phyloP scores from a whole-genome alignment of 148 eudicot genomes.

The Heliamphora exappendiculata region DNA sequence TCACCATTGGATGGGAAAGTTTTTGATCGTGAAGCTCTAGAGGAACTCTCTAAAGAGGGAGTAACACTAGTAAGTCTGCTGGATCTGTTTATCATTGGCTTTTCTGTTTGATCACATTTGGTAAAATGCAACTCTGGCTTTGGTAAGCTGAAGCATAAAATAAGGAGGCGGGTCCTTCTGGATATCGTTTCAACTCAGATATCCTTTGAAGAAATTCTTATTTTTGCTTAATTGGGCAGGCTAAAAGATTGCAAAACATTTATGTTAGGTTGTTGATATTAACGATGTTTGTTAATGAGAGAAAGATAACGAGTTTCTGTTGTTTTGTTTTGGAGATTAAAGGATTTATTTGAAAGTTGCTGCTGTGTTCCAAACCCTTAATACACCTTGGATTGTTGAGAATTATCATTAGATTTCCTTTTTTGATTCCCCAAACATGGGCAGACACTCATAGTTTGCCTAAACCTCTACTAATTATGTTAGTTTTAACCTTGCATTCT shows the following conservation, averaged over 20 bases:
- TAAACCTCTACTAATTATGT: no score
- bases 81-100: not conserved
- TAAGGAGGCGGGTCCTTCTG: not conserved
- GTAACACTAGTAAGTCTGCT: constrained; percentile 72
- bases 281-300: not conserved
- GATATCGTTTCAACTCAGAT: not conserved
- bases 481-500: no score
- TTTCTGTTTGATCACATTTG: not conserved
- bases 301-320: not conserved
- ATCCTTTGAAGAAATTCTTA: not conserved
- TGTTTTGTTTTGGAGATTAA: not conserved
- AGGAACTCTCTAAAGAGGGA: constrained; percentile 93
- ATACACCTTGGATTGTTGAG: not conserved
- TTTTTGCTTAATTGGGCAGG: not conserved
- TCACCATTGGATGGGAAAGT: constrained; percentile 83
- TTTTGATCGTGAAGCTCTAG: constrained; percentile 82
- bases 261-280: not conserved
- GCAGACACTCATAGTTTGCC: no score
- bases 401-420: not conserved
- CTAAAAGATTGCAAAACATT: not conserved
- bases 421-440: no score
- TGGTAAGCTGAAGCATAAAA: not conserved
- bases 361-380: not conserved
- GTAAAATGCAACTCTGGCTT: not conserved
- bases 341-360: not conserved